Conservation (phyloP, 2,329 filamentous ascomycete genomes). For the Alternaria panax region DNA sequence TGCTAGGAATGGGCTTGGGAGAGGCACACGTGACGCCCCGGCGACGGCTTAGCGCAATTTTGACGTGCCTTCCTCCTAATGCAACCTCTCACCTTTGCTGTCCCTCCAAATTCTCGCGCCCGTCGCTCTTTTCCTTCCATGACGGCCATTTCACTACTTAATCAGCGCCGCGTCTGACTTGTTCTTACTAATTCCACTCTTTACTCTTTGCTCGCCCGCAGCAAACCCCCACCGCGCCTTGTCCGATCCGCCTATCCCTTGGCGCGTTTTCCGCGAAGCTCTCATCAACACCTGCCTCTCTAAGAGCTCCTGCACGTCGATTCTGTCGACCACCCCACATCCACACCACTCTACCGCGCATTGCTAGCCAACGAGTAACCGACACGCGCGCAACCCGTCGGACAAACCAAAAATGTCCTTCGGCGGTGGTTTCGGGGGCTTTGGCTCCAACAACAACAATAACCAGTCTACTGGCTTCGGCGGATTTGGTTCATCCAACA, state of each 20-base stretch:
- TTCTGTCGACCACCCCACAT: conserved; percentile 28
- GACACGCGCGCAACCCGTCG: conserved; percentile 33
- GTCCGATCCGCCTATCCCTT: conserved; percentile 26
- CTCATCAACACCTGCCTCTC: conserved; percentile 27
- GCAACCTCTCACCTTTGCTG: conserved; percentile 26
- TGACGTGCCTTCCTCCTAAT: conserved; percentile 22
- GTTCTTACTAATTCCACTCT: conserved; percentile 27
- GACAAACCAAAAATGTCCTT: conserved; percentile 55
- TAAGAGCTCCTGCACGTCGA: conserved; percentile 25
- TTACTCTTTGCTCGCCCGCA: conserved; percentile 19
- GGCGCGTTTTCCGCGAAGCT: conserved; percentile 46
- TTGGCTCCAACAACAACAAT: conserved; percentile 52
- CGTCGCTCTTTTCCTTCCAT: conserved; percentile 37
- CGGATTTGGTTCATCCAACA: conserved; percentile 53
- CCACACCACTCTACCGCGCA: conserved; percentile 29
- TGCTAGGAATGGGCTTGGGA: conserved; percentile 3
- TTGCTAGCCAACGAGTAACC: conserved; percentile 24
- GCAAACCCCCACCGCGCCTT: conserved; percentile 32
- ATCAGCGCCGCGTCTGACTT: conserved; percentile 36
- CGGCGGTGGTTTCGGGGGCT: conserved; percentile 57
- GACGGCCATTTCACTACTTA: conserved; percentile 43
- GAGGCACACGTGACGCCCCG: conserved; percentile 27
- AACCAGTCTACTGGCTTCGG: conserved; percentile 43
- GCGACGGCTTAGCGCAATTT: conserved; percentile 19
- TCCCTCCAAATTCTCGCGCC: conserved; percentile 24